A percentile compares a stretch with the other conserved stretches of the same genome.
Conservation (phyloP, 257 asterid genomes). For the Solanum neorickii region DNA sequence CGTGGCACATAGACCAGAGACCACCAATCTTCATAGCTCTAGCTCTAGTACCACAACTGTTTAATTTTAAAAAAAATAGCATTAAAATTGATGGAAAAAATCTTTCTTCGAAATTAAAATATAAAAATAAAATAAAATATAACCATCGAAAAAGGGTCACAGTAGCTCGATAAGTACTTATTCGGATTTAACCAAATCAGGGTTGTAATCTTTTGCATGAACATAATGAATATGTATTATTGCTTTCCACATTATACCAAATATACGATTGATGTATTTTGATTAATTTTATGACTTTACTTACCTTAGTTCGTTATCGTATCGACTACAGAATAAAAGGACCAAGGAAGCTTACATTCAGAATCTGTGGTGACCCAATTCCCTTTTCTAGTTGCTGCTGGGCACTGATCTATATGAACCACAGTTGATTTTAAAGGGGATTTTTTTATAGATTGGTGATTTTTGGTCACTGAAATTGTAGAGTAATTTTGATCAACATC, state of each 20-base stretch:
- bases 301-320: not conserved
- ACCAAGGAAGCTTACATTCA: constrained; percentile 41
- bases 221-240: not conserved
- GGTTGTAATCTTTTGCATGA: not conserved
- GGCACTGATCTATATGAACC: constrained; percentile 12
- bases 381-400: constrained; percentile 20
- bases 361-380: constrained; percentile 83
- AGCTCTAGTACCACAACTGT: constrained; percentile 59
- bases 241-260: not conserved
- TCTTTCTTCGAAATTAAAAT: not conserved
- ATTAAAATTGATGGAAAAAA: not conserved
- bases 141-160: not conserved
- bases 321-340: not conserved
- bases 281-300: not conserved
- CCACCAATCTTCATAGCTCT: constrained; percentile 26
- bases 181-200: not conserved
- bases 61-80: not conserved
- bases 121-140: too few relatives aligned
- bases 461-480: constrained; percentile 23
- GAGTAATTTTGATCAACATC: constrained; percentile 57
- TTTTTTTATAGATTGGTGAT: constrained; percentile 4
- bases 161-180: not conserved
- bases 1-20: not conserved
- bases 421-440: constrained; percentile 34
- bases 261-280: not conserved